Percentiles rank a stretch among this genome's conserved stretches.
phyloP scores from a whole-genome alignment of 148 eudicot species.

The Heliamphora exappendiculata region DNA sequence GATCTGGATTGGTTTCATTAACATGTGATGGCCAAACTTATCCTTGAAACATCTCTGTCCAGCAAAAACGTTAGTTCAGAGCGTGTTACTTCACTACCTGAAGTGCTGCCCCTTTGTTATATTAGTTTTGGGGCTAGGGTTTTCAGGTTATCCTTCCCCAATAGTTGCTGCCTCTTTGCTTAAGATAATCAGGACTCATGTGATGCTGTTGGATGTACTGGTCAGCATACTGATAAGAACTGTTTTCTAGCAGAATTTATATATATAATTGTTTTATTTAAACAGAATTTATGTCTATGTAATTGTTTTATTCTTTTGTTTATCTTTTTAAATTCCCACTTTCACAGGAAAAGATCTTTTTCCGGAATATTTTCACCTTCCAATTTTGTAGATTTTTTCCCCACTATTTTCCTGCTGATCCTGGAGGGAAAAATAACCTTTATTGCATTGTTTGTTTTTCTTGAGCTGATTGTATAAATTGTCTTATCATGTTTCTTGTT shows the following conservation, averaged over 20 bases:
- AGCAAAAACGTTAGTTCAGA: neutral
- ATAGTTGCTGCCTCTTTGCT: neutral
- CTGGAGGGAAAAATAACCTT: neutral
- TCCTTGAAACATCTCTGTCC: neutral
- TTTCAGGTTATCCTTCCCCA: neutral
- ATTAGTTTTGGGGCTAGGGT: neutral
- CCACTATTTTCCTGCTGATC: neutral
- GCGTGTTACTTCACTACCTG: neutral
- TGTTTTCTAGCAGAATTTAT: neutral
- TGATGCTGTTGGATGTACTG: neutral
- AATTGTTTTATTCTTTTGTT: neutral
- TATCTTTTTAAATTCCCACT: neutral
- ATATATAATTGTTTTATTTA: neutral
- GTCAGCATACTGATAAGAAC: neutral
- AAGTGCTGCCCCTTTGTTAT: slow-evolving; percentile 2
- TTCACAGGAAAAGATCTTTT: too few species aligned
- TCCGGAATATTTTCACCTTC: neutral
- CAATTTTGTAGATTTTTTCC: neutral
- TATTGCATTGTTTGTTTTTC: neutral
- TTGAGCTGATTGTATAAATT: neutral
- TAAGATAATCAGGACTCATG: neutral
- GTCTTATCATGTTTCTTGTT: neutral
- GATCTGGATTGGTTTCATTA: neutral
- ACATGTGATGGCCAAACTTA: neutral
- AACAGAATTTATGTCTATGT: too few species aligned